Base-by-base conservation (phyloP, 345 rosid species). In the Eucalyptus regnans region DNA sequence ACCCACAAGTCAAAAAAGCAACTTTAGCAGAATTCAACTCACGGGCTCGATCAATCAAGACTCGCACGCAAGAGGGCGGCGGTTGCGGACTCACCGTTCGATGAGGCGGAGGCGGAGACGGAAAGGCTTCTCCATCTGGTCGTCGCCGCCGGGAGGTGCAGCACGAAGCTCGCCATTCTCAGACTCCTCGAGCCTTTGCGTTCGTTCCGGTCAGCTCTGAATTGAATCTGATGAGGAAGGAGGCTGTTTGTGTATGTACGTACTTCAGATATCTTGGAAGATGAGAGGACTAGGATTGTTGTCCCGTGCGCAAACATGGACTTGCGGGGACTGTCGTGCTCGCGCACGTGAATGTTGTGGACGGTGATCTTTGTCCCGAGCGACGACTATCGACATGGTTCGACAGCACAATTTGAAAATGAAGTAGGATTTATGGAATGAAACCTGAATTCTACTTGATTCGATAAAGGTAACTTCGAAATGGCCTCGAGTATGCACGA, bases 91-190 rank as follows among this genome's bases (percentile, higher is more conserved):
- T 76, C 83, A 95, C 98, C 99, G 33, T 97, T 94, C 5, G 95
- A 95, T 68, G 96, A 96, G 6, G 95, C 94, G 8, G 96, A 96
- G 6, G 95, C 94, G 8, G 93, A 93, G 88, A 94, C 91, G 23
- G 96, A 91, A 92, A 97, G 90, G 94, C 91, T 91, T 50, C 95
- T 94, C 41, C 87, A 64, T 84, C 89, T 89, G 60, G 3, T 37
- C 62, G 31, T 13, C 62, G 49, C 27, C 22, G 64, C 87, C 25
- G 97, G 96, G 80, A 93, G 76, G 50, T 91, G 92, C 91, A 96
- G 37, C 44, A 91, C 86, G 89, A 94, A 91, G 91, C 90, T 96
- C 81, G 98, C 97, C 99, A 96, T 96, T 89, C 60, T 87, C 50
- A 33, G n/a, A 16, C 0, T 41, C 33, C 46, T 29, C 15, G 50